A percentile compares a stretch with the other conserved stretches of the same genome.
phyloP scores from a whole-genome alignment of 2,329 filamentous ascomycete species.

The Nectriaceae sp. region DNA sequence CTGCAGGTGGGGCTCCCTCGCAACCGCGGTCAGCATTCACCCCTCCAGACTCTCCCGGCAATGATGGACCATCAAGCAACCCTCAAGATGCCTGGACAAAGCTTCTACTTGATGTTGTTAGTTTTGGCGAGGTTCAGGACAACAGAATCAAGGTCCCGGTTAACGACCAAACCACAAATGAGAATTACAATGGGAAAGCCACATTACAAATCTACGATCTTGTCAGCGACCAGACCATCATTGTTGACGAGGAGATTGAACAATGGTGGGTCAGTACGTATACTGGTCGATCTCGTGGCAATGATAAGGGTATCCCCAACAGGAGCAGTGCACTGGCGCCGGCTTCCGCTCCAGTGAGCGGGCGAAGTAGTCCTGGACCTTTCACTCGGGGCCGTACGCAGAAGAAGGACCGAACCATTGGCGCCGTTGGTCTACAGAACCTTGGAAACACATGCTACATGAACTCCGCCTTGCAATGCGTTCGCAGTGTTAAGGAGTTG shows the following conservation, averaged over 20 bases:
- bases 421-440: slow-evolving; percentile 83
- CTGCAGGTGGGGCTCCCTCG: slow-evolving; percentile 30
- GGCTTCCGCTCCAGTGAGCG: slow-evolving; percentile 47
- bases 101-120: slow-evolving; percentile 49
- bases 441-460: slow-evolving; percentile 98
- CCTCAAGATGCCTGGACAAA: slow-evolving; percentile 40
- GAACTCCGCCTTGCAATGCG: slow-evolving; percentile 95
- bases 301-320: slow-evolving; percentile 40
- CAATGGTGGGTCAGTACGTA: slow-evolving; percentile 60
- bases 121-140: slow-evolving; percentile 49
- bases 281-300: slow-evolving; percentile 33
- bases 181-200: slow-evolving; percentile 75
- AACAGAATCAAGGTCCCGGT: slow-evolving; percentile 25
- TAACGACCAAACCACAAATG: slow-evolving; percentile 69
- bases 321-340: slow-evolving; percentile 26
- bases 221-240: slow-evolving; percentile 71
- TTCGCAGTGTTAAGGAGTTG: slow-evolving; percentile 90
- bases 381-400: slow-evolving; percentile 73
- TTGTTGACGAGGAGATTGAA: slow-evolving; percentile 79
- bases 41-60: slow-evolving; percentile 43
- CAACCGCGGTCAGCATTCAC: slow-evolving; percentile 40
- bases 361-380: slow-evolving; percentile 67
- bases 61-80: slow-evolving; percentile 23
- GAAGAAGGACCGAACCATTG: slow-evolving; percentile 69
- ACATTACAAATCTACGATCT: slow-evolving; percentile 68